phyloP scores from a whole-genome alignment of 2,329 filamentous ascomycete species.

The Daldinia eschscholtzii region DNA sequence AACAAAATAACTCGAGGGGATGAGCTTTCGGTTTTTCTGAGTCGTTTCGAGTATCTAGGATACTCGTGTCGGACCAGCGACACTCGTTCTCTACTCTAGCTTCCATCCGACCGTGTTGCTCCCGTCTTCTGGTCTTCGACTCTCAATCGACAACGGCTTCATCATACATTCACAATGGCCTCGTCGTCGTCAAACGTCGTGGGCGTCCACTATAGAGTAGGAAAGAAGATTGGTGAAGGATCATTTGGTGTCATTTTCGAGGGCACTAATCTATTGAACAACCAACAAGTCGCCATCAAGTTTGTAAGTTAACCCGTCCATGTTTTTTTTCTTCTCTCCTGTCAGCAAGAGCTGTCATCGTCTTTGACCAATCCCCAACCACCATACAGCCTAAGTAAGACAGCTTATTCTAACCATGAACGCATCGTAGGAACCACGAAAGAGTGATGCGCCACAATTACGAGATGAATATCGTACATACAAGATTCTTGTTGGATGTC shows the following conservation, averaged over 20 bases:
- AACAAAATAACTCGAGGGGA: conserved; percentile 43
- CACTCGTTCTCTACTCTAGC: conserved; percentile 20
- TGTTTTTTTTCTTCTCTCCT: conserved; percentile 23
- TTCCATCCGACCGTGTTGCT: conserved; percentile 36
- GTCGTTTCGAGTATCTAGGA: conserved; percentile 49
- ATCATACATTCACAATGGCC: conserved; percentile 69
- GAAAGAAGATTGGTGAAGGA: conserved; percentile 99
- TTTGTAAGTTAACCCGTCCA: conserved; percentile 76
- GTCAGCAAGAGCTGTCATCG: background rate
- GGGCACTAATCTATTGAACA: conserved; percentile 97
- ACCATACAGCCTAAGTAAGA: too few species aligned
- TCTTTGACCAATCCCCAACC: conserved; percentile 4
- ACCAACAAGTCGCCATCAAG: conserved; percentile 99
- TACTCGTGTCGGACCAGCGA: conserved; percentile 47
- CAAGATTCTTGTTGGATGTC: conserved; percentile 98
- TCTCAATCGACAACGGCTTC: conserved; percentile 16
- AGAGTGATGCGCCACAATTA: conserved; percentile 97
- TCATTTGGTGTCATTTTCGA: conserved; percentile 99
- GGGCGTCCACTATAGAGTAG: conserved; percentile 97
- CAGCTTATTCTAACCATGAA: conserved; percentile 29
- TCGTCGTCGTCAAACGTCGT: conserved; percentile 96
- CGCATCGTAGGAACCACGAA: conserved; percentile 85
- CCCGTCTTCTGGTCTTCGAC: conserved; percentile 17
- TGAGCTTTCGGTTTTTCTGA: conserved; percentile 46
- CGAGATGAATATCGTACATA: conserved; percentile 99